phyloP scores from a whole-genome alignment of 345 rosid species.

The Eucalyptus grandis region DNA sequence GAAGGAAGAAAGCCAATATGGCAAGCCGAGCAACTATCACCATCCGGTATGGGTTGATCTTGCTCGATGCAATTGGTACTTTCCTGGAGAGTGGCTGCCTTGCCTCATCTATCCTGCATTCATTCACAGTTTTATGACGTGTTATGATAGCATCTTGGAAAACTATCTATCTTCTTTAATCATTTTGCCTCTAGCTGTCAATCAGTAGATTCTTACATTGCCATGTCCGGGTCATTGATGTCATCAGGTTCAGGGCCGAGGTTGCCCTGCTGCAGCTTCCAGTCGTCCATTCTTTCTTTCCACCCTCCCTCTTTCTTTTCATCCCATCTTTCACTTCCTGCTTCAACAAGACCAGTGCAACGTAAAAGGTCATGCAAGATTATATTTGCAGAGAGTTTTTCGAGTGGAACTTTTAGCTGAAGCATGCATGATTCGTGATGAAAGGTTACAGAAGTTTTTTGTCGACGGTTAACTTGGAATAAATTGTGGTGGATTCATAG shows the following conservation, averaged over 20 bases:
- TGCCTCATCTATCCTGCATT: constrained; percentile 81
- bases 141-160: neutral
- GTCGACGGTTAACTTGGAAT: neutral
- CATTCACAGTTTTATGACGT: neutral
- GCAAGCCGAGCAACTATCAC: constrained; percentile 83
- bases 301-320: constrained; percentile 83
- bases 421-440: neutral
- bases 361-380: neutral
- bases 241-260: constrained; percentile 75
- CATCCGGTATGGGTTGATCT: constrained; percentile 89
- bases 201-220: constrained; percentile 23
- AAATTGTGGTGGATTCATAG: too few species aligned
- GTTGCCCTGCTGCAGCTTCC: constrained; percentile 86
- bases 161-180: neutral
- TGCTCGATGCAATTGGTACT: constrained; percentile 93
- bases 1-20: constrained; percentile 69
- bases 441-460: neutral
- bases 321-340: constrained; percentile 80
- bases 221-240: constrained; percentile 50
- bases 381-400: neutral
- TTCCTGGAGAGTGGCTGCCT: constrained; percentile 91
- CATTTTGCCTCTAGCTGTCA: neutral
- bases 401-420: neutral
- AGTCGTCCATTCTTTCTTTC: constrained; percentile 90
- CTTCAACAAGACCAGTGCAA: neutral